phyloP scores from a whole-genome alignment of 257 asterid genomes.

The Thymus quinquecostatus region DNA sequence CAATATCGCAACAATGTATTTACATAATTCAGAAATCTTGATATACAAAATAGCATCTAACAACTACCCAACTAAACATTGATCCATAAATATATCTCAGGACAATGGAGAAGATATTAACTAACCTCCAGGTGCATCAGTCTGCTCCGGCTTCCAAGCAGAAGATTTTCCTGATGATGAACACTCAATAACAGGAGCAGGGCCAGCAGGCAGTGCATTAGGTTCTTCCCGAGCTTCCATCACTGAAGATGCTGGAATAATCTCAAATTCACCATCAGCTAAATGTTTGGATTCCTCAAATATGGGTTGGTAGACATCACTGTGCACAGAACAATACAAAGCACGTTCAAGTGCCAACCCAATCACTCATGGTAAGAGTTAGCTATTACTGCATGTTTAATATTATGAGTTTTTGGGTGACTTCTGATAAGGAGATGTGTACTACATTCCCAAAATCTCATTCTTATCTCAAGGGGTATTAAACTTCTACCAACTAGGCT shows the following conservation, averaged over 20 bases:
- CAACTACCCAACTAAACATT: conserved; percentile 6
- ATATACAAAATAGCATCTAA: conserved; percentile 1
- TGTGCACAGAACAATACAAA: conserved; percentile 45
- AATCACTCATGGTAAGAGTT: conserved; percentile 15
- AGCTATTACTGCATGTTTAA: conserved; percentile 18
- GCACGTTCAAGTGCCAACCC: conserved; percentile 28
- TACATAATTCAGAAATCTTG: background rate
- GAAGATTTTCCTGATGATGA: conserved; percentile 56
- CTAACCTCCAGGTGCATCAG: conserved; percentile 91
- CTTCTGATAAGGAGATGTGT: conserved; percentile 12
- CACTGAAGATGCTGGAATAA: conserved; percentile 44
- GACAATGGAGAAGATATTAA: conserved; percentile 22
- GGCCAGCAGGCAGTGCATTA: conserved; percentile 35
- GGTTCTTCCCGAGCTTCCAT: conserved; percentile 49
- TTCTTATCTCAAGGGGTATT: conserved; percentile 13
- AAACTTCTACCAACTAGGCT: conserved; percentile 14
- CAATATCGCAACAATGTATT: conserved; percentile 3
- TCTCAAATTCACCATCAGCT: conserved; percentile 49
- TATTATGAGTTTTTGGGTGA: conserved; percentile 3
- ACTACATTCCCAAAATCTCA: conserved; percentile 17
- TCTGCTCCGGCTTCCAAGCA: conserved; percentile 59
- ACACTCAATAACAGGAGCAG: conserved; percentile 46
- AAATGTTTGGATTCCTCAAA: conserved; percentile 50
- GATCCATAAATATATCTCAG: conserved; percentile 3
- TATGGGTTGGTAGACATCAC: conserved; percentile 48